Evolutionary conservation across 1,284 basidiomycete species (phyloP).

Genomic region (Rhizopogon parksii): DNA sequence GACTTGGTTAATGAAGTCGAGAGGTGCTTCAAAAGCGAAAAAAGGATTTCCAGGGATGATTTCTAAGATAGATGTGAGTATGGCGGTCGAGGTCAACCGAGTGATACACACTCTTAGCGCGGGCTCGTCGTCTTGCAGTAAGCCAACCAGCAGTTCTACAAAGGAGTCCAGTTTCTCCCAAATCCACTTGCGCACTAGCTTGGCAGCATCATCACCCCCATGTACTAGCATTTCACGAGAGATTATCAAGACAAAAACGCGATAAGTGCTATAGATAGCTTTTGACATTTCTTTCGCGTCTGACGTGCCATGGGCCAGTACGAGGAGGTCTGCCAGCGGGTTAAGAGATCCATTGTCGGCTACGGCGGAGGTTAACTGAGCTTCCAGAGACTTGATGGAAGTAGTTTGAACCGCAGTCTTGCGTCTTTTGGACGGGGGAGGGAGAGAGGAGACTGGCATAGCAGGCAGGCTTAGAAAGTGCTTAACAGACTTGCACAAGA

Average conservation of each 20-base stretch:
- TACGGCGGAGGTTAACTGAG: slow-evolving; percentile 42
- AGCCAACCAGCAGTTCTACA: slow-evolving; percentile 56
- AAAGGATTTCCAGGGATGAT: slow-evolving; percentile 72
- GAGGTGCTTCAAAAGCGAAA: slow-evolving; percentile 74
- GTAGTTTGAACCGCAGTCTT: slow-evolving; percentile 34
- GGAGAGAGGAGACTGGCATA: slow-evolving; percentile 42
- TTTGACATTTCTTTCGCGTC: slow-evolving; percentile 60
- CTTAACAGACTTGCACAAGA: too few relatives aligned
- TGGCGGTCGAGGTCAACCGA: not conserved
- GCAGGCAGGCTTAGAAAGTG: not conserved
- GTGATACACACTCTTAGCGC: slow-evolving; percentile 44
- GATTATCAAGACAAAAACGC: slow-evolving; percentile 69
- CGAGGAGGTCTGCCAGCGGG: slow-evolving; percentile 69
- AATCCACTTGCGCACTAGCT: slow-evolving; percentile 70
- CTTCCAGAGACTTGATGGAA: slow-evolving; percentile 44
- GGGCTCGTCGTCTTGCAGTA: slow-evolving; percentile 71
- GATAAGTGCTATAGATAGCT: slow-evolving; percentile 76
- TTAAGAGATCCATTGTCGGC: slow-evolving; percentile 64
- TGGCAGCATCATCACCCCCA: slow-evolving; percentile 46
- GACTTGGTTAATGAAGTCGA: slow-evolving; percentile 55
- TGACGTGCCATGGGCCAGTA: slow-evolving; percentile 39
- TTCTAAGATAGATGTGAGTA: slow-evolving; percentile 37
- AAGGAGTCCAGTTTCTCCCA: slow-evolving; percentile 65
- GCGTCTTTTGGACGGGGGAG: slow-evolving; percentile 50
- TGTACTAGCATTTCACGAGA: slow-evolving; percentile 48